These are phyloP conservation scores for Aspergillus taichungensis DNA, from an alignment of 495 filamentous ascomycete species.

Conservation along the genomic window DNA sequence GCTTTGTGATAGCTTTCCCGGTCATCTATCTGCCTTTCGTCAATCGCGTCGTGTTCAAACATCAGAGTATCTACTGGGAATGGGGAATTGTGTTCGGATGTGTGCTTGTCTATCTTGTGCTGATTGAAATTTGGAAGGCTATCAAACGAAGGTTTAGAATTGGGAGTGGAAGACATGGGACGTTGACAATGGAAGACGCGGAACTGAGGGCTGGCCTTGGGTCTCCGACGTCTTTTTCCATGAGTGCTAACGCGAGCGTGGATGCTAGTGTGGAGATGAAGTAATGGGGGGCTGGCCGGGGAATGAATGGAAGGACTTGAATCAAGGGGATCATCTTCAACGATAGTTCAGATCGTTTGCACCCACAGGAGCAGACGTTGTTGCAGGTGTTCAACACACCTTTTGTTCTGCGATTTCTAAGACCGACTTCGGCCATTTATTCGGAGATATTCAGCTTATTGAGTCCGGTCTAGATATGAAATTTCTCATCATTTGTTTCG, in stretches of 20 bases:
- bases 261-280: slow-evolving; percentile 30
- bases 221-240: slow-evolving; percentile 14
- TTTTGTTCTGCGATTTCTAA: background rate
- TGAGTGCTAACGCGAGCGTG: slow-evolving; percentile 27
- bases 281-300: slow-evolving; percentile 1
- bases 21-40: slow-evolving; percentile 65
- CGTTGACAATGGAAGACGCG: slow-evolving; percentile 26
- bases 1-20: slow-evolving; percentile 59
- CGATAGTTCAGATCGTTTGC: background rate
- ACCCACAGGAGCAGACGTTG: background rate
- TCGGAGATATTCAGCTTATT: no score
- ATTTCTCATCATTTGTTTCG: no score
- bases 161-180: slow-evolving; percentile 26
- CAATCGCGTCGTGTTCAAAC: slow-evolving; percentile 65
- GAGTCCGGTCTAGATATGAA: no score
- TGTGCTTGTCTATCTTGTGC: slow-evolving; percentile 48
- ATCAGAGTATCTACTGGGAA: slow-evolving; percentile 64
- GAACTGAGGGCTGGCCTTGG: slow-evolving; percentile 21
- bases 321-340: background rate
- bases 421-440: background rate
- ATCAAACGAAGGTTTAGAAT: slow-evolving; percentile 43
- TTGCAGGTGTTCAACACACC: slow-evolving; percentile 3
- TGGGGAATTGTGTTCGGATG: slow-evolving; percentile 57
- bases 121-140: slow-evolving; percentile 61
- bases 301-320: background rate